These are phyloP conservation scores for Colletotrichum higginsianum DNA, from an alignment of 2,329 filamentous ascomycete genomes.

Conservation along the genomic window DNA sequence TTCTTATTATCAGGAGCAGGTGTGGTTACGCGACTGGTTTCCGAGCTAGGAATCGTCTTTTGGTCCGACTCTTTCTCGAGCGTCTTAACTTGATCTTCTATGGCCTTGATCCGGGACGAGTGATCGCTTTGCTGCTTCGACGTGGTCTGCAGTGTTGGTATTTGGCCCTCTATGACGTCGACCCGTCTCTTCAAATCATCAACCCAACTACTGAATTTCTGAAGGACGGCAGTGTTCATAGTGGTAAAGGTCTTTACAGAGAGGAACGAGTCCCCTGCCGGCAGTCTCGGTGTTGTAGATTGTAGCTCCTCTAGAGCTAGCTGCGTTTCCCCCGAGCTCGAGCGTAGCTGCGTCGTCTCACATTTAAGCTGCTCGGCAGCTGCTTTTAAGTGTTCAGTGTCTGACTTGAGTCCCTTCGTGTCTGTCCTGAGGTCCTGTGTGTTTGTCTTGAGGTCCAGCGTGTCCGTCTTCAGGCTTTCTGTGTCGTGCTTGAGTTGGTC, in stretches of 20 bases:
- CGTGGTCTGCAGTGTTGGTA: neutral
- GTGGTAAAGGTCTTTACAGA: neutral
- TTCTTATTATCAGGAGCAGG: neutral
- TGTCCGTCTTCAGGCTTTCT: neutral
- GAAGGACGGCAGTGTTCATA: constrained; percentile 11
- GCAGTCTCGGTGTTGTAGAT: neutral
- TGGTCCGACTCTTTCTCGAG: constrained; percentile 5
- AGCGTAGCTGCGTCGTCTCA: neutral
- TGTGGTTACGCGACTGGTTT: neutral
- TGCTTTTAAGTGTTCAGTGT: neutral
- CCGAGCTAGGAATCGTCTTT: neutral
- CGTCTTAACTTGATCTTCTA: neutral
- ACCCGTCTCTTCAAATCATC: constrained; percentile 12
- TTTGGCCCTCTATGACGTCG: constrained; percentile 11
- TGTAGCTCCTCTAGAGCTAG: constrained; percentile 4
- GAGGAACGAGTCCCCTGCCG: constrained; percentile 22
- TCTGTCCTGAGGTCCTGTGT: too few relatives aligned
- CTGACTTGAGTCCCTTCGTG: neutral
- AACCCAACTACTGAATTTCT: constrained; percentile 13
- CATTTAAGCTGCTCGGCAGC: constrained; percentile 7
- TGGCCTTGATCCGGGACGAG: neutral
- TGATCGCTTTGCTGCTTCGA: neutral
- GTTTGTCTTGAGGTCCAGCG: too few relatives aligned
- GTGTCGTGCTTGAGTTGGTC: neutral
- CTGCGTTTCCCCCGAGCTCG: neutral